Conservation (phyloP, 345 rosid species). For the Streptanthus diversifolius region DNA sequence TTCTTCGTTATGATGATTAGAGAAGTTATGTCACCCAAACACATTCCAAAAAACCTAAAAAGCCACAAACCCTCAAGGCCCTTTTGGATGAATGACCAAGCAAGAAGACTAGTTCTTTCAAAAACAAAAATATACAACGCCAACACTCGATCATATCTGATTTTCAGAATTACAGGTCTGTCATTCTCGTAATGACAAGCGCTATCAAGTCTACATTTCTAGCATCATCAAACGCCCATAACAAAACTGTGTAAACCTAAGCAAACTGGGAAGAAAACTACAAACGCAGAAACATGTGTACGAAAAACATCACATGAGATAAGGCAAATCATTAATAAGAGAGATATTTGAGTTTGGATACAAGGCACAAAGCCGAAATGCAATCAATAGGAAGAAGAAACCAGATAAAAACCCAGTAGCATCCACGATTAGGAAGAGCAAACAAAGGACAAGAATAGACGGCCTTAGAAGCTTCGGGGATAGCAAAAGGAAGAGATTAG, state of each 20-base stretch:
- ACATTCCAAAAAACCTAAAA: no score
- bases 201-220: not conserved
- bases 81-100: no score
- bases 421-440: conserved; percentile 41
- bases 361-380: conserved; percentile 5
- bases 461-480: conserved; percentile 40
- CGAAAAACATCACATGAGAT: not conserved
- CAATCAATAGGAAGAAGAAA: conserved; percentile 8
- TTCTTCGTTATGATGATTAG: no score
- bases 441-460: conserved; percentile 46
- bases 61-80: no score
- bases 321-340: conserved; percentile 15
- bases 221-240: not conserved
- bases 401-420: conserved; percentile 22
- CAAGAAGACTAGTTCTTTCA: no score
- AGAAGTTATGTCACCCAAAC: no score
- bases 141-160: not conserved
- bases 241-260: not conserved
- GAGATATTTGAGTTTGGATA: not conserved
- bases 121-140: not conserved
- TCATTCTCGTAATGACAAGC: not conserved
- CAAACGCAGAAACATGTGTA: not conserved
- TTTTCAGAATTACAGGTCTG: not conserved
- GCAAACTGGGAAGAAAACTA: not conserved
- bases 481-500: conserved; percentile 33